phyloP scores from a whole-genome alignment of 768 basidiomycete genomes.

The Mrakia hoshinonis region DNA sequence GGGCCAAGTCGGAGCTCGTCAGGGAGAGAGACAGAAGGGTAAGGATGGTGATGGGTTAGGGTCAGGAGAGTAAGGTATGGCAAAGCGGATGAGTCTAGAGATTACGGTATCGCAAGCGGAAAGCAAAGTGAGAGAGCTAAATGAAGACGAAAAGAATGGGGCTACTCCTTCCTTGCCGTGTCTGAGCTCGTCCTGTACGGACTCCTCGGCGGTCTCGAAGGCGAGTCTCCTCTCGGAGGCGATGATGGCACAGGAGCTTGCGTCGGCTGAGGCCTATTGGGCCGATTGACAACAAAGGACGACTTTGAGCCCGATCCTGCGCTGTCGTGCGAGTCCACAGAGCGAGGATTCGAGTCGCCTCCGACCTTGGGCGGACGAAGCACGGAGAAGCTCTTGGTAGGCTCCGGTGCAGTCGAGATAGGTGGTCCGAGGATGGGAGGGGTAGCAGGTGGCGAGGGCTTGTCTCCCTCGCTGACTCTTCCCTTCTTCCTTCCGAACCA shows the following conservation, averaged over 20 bases:
- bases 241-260: neutral
- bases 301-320: neutral
- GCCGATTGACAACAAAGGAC: slow-evolving; percentile 19
- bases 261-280: neutral
- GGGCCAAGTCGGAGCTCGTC: too few species aligned
- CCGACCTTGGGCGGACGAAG: slow-evolving; percentile 1
- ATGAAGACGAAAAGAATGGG: neutral
- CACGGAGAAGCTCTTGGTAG: slow-evolving; percentile 23
- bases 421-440: neutral
- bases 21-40: too few species aligned
- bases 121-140: neutral
- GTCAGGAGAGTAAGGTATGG: too few species aligned
- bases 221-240: neutral
- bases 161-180: neutral
- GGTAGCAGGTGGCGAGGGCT: neutral
- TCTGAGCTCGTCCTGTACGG: neutral
- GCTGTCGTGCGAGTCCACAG: neutral
- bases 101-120: neutral
- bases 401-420: neutral
- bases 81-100: neutral
- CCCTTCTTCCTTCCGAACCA: slow-evolving; percentile 16
- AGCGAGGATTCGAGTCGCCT: neutral
- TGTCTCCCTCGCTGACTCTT: neutral
- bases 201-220: neutral
- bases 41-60: too few species aligned